Evolutionary conservation across 2,329 filamentous ascomycete species (phyloP).

Genomic region (Grosmannia huntii): DNA sequence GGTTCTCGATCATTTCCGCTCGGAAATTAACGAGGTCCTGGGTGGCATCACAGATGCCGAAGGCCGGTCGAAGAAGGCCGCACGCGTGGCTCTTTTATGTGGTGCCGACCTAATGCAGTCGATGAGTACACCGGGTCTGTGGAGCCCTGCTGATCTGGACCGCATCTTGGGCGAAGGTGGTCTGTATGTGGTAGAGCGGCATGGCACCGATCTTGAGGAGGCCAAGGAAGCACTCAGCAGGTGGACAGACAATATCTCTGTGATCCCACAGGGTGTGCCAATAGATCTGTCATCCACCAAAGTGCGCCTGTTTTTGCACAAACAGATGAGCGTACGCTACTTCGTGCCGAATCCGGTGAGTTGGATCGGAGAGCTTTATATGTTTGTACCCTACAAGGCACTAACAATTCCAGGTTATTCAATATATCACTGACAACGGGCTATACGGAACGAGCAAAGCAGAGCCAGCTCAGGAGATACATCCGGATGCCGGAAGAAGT

Average conservation of each 20-base stretch:
- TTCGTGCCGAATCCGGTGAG: constrained; percentile 18
- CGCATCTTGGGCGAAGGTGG: constrained; percentile 78
- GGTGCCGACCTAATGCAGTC: constrained; percentile 71
- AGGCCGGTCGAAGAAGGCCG: constrained; percentile 43
- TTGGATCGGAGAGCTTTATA: not conserved
- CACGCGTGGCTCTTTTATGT: constrained; percentile 64
- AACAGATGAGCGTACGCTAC: constrained; percentile 74
- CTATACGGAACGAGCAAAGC: constrained; percentile 9
- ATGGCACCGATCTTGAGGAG: constrained; percentile 73
- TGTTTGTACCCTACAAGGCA: not conserved
- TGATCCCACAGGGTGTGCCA: constrained; percentile 78
- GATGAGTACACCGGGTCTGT: constrained; percentile 62
- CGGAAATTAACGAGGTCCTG: constrained; percentile 72
- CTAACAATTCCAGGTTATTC: constrained; percentile 4
- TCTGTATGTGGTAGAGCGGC: constrained; percentile 76
- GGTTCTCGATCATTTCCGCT: constrained; percentile 81
- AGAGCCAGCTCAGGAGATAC: constrained; percentile 1
- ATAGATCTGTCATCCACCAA: constrained; percentile 73
- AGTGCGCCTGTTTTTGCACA: constrained; percentile 66
- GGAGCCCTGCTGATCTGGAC: constrained; percentile 73
- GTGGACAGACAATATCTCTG: constrained; percentile 76
- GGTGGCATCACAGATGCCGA: constrained; percentile 59
- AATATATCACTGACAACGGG: constrained; percentile 9
- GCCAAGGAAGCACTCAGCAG: constrained; percentile 69
- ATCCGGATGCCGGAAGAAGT: constrained; percentile 1